Base-by-base conservation (phyloP, 805 yeast genomes). In the Saccharomycopsis javanensis region DNA sequence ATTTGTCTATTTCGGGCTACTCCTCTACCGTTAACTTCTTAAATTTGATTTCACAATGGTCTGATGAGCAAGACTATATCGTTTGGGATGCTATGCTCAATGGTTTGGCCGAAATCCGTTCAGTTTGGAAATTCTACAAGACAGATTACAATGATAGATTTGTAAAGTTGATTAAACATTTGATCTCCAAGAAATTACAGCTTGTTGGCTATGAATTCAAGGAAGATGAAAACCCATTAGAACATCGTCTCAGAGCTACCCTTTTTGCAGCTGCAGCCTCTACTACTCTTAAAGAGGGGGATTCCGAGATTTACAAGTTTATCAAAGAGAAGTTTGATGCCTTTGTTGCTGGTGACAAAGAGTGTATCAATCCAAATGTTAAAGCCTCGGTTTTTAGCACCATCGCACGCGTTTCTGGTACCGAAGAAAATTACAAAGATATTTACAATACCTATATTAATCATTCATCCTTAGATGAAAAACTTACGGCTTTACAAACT, bases 291-390 rank as follows among this genome's bases (percentile, higher is more conserved):
- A 42, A 42, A 20, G 48, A 42, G 5, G 78, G 75, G 58, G 79
- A 80, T 64, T 66, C 72, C 55, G 70, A 69, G 16, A 81, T 78
- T 55, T 31, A 16, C 18, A 33, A 53, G 3, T 35, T 16, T 20
- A 78, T 81, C 35, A 57, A 73, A 52, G 72, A 73, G 7, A 71
- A 78, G 65, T 87, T 86, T 68, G 74, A 71, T 6, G 72, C 74
- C 46, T 85, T 73, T 65, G 72, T 77, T 53, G 71, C 73, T 11
- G 94, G 94, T 61, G 86, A 86, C 67, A 76, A 77, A 62, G 71
- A 75, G 31, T 88, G 88, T 34, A 76, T 89, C 62, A 81, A 88
- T 69, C 88, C 96, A 58, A 83, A 87, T 72, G 71, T 88, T 64
- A 80, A 87, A 70, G 79, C 77, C 4, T 66, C 85, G 15, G 81